Base-by-base conservation (phyloP, 1,284 basidiomycete species). In the Phenoliferia sp. region DNA sequence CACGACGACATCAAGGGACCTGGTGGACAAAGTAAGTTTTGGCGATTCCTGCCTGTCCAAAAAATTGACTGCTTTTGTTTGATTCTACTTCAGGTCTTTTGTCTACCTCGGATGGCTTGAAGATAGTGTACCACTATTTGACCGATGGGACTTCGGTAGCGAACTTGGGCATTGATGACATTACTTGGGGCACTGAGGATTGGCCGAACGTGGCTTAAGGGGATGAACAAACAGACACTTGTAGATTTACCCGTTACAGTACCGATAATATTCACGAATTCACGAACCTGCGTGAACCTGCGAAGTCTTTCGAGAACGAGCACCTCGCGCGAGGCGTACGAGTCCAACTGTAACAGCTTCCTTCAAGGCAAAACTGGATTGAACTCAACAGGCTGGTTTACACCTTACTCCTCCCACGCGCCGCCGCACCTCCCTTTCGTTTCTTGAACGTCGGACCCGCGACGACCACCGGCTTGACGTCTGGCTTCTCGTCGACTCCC, bases 1-100 rank as follows among this genome's bases (percentile, higher is more conserved):
- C 84, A 86, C 68, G 84, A 78, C 59, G 19, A 9, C 7, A 58
- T 58, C 31, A 26, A n/a, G 39, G 64, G 59, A 3, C 64, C 61
- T 2, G 64, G 64, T 10, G 64, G 55, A 5, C 26, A 56, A 19
- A 29, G 54, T 56, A 6, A 56, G 54, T n/a, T 31, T 56, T 7
- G n/a, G n/a, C n/a, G n/a, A n/a, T n/a, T n/a, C n/a, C n/a, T n/a
- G n/a, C n/a, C n/a, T n/a, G n/a, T n/a, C n/a, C n/a, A n/a, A 12
- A 44, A 44, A 44, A 22, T 44, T 22, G 22, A 44, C 39, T 12
- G 39, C 12, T 12, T 44, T 12, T 12, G 22, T 44, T 22, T 52
- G 48, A 52, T 19, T n/a, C n/a, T n/a, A n/a, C 48, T 19, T 52
- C 48, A 52, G 48, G 48, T 22, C 19, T 52, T 6, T 26, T 52